Percentiles rank a stretch among this genome's conserved stretches.
Evolutionary conservation across 2,329 filamentous ascomycete genomes (phyloP).

Genomic region (Mycosphaerella sp.): DNA sequence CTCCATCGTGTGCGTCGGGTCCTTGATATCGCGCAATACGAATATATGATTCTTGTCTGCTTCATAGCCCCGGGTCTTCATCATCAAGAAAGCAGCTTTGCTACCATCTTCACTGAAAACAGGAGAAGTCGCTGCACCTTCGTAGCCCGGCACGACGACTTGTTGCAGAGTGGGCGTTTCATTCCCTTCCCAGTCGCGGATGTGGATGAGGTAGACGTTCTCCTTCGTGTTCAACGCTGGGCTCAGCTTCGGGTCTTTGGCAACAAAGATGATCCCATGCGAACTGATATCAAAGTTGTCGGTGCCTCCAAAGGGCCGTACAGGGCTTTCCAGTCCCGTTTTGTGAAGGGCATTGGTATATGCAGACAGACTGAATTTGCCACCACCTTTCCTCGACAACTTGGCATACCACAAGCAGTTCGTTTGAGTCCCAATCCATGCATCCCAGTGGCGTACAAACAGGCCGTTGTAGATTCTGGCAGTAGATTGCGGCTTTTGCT

Average conservation of each 20-base stretch:
- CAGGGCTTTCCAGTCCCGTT: slow-evolving; percentile 56
- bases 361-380: slow-evolving; percentile 37
- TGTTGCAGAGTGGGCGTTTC: slow-evolving; percentile 48
- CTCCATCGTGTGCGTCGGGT: not conserved
- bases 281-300: slow-evolving; percentile 72
- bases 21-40: slow-evolving; percentile 50
- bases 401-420: slow-evolving; percentile 68
- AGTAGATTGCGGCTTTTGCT: slow-evolving; percentile 41
- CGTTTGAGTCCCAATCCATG: slow-evolving; percentile 58
- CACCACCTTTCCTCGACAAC: slow-evolving; percentile 38
- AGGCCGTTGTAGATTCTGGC: slow-evolving; percentile 46
- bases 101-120: slow-evolving; percentile 68
- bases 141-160: slow-evolving; percentile 53
- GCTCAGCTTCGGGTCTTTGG: slow-evolving; percentile 65
- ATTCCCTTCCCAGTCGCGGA: slow-evolving; percentile 54
- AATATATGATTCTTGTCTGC: slow-evolving; percentile 67
- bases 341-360: slow-evolving; percentile 60
- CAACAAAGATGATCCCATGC: slow-evolving; percentile 63
- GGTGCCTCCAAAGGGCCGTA: slow-evolving; percentile 70
- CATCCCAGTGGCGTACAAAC: slow-evolving; percentile 51
- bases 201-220: slow-evolving; percentile 67
- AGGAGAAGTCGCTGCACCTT: slow-evolving; percentile 60
- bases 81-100: slow-evolving; percentile 68
- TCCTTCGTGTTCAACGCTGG: slow-evolving; percentile 72
- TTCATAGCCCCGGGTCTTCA: slow-evolving; percentile 72